Evolutionary conservation across 2,329 filamentous ascomycete genomes (phyloP).

Genomic region (Botrytis cinerea): DNA sequence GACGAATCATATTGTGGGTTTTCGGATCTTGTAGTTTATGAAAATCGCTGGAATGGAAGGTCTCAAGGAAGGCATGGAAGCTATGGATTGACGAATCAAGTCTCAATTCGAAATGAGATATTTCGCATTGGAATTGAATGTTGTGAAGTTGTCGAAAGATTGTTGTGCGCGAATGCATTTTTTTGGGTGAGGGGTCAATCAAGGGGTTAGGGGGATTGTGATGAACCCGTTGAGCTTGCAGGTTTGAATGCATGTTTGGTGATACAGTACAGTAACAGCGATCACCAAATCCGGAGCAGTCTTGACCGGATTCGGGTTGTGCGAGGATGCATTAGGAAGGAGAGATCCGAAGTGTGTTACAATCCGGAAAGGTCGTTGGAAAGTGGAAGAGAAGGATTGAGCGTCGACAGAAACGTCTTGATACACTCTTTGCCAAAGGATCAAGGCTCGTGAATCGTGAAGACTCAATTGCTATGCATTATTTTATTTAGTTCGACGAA

Average conservation of each 20-base stretch:
- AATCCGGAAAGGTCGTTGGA: background rate
- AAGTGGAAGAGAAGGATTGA: conserved; percentile 1
- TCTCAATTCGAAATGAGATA: conserved; percentile 10
- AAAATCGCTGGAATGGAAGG: conserved; percentile 3
- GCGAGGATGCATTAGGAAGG: conserved; percentile 14
- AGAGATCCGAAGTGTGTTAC: conserved; percentile 1
- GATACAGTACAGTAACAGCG: background rate
- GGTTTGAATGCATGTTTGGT: conserved; percentile 2
- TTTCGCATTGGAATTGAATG: background rate
- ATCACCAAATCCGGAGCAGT: conserved; percentile 2
- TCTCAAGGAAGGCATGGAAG: background rate
- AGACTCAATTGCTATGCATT: background rate
- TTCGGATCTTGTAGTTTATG: background rate
- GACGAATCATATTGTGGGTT: conserved; percentile 12
- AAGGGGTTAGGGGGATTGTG: conserved; percentile 16
- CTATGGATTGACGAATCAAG: background rate
- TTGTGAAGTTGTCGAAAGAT: background rate
- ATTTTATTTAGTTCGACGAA: background rate
- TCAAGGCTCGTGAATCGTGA: background rate
- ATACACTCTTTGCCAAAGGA: background rate
- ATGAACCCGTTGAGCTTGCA: background rate
- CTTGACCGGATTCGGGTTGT: conserved; percentile 1
- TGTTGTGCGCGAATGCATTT: background rate
- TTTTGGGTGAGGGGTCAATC: background rate
- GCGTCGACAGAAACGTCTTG: background rate